These are phyloP conservation scores for Borovskyia barvae DNA, from an alignment of 208 protist species.

Conservation along the genomic window DNA sequence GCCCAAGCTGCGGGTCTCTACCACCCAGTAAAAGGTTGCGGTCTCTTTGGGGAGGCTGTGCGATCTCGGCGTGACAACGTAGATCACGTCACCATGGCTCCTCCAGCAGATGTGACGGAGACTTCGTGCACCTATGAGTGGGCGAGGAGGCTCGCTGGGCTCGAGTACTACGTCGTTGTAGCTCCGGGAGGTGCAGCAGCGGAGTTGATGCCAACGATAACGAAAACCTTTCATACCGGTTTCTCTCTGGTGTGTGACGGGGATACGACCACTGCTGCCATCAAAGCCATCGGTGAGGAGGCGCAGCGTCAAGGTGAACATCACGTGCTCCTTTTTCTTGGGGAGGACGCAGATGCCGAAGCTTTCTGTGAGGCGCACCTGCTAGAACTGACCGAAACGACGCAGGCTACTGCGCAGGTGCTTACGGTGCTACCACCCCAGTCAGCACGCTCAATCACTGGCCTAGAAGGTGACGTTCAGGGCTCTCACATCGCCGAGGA, in stretches of 20 bases:
- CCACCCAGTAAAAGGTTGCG: constrained; percentile 46
- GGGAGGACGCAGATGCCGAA: constrained; percentile 24
- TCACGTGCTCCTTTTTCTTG: constrained; percentile 19
- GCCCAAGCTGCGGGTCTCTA: constrained; percentile 64
- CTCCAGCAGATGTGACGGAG: neutral
- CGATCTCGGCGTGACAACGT: neutral
- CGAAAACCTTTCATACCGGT: constrained; percentile 8
- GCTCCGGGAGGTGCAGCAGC: constrained; percentile 33
- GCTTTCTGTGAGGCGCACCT: constrained; percentile 48
- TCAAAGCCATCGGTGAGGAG: constrained; percentile 5
- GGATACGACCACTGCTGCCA: constrained; percentile 10
- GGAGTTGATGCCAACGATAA: constrained; percentile 9
- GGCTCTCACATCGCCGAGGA: neutral
- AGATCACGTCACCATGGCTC: too few relatives aligned
- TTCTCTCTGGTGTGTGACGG: constrained; percentile 18
- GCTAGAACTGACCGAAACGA: constrained; percentile 29
- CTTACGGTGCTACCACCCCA: constrained; percentile 41
- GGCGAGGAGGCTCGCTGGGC: constrained; percentile 20
- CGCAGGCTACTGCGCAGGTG: constrained; percentile 33
- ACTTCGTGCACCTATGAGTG: neutral
- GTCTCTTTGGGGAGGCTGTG: constrained; percentile 68
- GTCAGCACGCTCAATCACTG: constrained; percentile 12
- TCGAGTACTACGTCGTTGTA: constrained; percentile 42
- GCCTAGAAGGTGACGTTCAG: neutral
- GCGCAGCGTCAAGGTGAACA: constrained; percentile 6